Evolutionary conservation across 129 eudicot genomes (phyloP).

Genomic region (Centaurea solstitialis): DNA sequence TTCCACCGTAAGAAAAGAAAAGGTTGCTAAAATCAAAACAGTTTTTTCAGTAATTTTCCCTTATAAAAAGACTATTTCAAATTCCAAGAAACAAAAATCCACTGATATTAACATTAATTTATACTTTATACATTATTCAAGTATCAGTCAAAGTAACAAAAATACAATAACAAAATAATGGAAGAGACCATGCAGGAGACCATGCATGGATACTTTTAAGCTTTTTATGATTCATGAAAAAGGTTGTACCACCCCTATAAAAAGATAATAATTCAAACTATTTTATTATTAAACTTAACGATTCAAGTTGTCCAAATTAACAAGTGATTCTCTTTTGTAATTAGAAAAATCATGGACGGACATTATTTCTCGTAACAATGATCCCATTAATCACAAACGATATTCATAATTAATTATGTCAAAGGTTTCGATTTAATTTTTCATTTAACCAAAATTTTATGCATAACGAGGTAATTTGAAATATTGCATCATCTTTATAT

Average conservation of each 20-base stretch:
- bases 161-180: not conserved
- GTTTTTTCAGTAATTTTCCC: not conserved
- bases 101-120: not conserved
- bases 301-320: not conserved
- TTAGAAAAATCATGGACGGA: not conserved
- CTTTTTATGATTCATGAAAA: not conserved
- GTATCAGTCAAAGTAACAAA: constrained; percentile 8
- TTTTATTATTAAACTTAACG: not conserved
- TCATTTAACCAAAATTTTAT: not conserved
- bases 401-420: not conserved
- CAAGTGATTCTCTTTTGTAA: not conserved
- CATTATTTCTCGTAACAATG: not conserved
- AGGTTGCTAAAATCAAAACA: not conserved
- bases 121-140: not conserved
- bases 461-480: not conserved
- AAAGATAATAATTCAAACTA: not conserved
- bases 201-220: constrained; percentile 1
- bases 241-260: not conserved
- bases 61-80: not conserved
- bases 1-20: not conserved
- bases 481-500: not conserved
- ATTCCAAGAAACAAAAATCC: not conserved
- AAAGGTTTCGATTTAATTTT: not conserved
- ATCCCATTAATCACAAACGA: not conserved
- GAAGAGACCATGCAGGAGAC: constrained; percentile 3